Evolutionary conservation across 2,329 filamentous ascomycete species (phyloP).

Genomic region (Trichoderma citrinoviride): DNA sequence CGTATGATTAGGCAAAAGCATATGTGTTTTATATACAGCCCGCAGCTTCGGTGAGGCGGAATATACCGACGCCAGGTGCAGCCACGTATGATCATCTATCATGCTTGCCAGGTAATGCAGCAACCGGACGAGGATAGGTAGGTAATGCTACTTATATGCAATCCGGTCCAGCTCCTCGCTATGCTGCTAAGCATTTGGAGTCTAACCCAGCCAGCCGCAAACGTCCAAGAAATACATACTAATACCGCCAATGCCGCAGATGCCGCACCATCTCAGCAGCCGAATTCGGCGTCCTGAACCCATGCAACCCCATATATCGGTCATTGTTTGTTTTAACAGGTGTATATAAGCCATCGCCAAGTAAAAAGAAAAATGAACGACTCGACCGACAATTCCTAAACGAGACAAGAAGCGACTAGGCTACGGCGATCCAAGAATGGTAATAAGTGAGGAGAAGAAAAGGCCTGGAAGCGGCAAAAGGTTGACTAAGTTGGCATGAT

Average conservation of each 20-base stretch:
- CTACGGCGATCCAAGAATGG: background rate
- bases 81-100: too few species aligned
- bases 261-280: background rate
- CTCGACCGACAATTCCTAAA: background rate
- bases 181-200: background rate
- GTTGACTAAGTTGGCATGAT: slow-evolving; percentile 1
- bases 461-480: background rate
- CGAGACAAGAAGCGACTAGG: background rate
- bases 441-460: background rate
- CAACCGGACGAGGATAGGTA: too few species aligned
- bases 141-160: too few species aligned
- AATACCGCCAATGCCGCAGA: background rate
- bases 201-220: background rate
- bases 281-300: background rate
- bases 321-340: background rate
- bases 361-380: background rate
- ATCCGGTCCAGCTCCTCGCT: background rate
- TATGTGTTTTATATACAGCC: too few species aligned
- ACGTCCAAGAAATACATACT: too few species aligned
- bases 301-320: background rate
- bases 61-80: too few species aligned
- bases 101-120: too few species aligned
- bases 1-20: too few species aligned
- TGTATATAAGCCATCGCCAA: background rate
- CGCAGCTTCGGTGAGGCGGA: too few species aligned